Evolutionary conservation across 495 filamentous ascomycete species (phyloP).

Genomic region (Rusavskia elegans): DNA sequence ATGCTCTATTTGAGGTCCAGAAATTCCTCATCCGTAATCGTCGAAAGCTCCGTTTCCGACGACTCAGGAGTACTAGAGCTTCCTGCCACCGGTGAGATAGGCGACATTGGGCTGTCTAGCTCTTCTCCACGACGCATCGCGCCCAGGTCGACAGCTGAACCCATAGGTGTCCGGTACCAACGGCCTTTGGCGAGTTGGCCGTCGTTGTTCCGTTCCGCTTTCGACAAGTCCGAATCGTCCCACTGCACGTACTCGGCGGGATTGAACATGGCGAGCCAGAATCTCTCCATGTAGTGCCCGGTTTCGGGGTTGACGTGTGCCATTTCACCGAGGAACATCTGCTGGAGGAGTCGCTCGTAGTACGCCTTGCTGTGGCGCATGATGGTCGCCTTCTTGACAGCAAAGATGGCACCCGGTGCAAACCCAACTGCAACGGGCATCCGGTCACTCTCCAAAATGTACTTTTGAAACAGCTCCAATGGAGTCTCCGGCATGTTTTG

Average conservation of each 20-base stretch:
- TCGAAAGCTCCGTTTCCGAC: neutral
- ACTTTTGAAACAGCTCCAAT: neutral
- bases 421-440: slow-evolving; percentile 4
- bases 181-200: slow-evolving; percentile 8
- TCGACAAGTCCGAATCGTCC: slow-evolving; percentile 1
- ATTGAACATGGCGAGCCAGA: slow-evolving; percentile 8
- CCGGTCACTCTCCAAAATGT: neutral
- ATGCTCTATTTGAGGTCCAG: neutral
- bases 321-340: slow-evolving; percentile 7
- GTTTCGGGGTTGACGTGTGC: slow-evolving; percentile 7
- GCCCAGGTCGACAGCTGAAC: neutral
- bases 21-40: neutral
- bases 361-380: slow-evolving; percentile 1
- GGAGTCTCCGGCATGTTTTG: slow-evolving; percentile 2
- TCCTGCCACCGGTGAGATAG: neutral
- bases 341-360: slow-evolving; percentile 1
- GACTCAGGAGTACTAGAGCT: neutral
- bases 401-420: slow-evolving; percentile 7
- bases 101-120: neutral
- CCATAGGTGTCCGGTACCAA: slow-evolving; percentile 4
- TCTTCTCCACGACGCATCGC: neutral
- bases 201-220: slow-evolving; percentile 3
- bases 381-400: slow-evolving; percentile 3
- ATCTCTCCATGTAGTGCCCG: slow-evolving; percentile 6
- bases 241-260: slow-evolving; percentile 6